Base-by-base conservation (phyloP, 2,329 filamentous ascomycete genomes). In the Coniochaeta prunicola region DNA sequence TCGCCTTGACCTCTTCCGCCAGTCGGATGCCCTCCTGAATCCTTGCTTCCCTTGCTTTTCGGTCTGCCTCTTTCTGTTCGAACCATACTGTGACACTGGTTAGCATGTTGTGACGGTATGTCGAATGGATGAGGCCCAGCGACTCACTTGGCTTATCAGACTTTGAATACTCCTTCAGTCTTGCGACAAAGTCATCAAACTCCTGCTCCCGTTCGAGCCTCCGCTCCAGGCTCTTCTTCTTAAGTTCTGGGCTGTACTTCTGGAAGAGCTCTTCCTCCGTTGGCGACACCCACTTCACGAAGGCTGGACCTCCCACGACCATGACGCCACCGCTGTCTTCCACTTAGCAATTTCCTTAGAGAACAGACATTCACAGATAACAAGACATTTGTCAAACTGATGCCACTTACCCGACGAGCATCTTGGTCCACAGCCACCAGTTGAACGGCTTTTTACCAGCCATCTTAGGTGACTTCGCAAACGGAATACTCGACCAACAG, bases 171-270 rank as follows among this genome's bases (percentile, higher is more conserved):
- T 93, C 85, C 80, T 96, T 97, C 70, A 99, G 74, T 66, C 87
- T 86, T 55, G 70, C 82, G 30, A 97, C 89, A 69, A 96, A 97
- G 59, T 92, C 83, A 69, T 97, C 90, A 67, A 96, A 96, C 60
- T 97, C 92, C 73, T 92, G 82, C 69, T 94, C 85, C 61, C 84
- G 83, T 71, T 89, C 85, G 59, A 88, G 80, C 19, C 91, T 84
- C 60, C 87, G 84, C 73, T 92, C 92, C n/a, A 96, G 77, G 62
- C 90, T 92, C 69, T 89, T 85, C 73, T 90, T 90, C 70, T 94
- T 90, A n/a, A 99, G 82, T 34, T 97, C 94, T 0, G 93, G 93
- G 73, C 93, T 97, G 77, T 97, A 97, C 74, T 82, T 86, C 77
- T 91, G 80, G 79, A 96, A 92, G 45, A 99, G 82, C 76, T 97